Percentiles rank a stretch among this genome's conserved stretches.
These are phyloP conservation scores for Fusarium sterilihyphosum DNA, from an alignment of 2,329 filamentous ascomycete species.

Conservation along the genomic window DNA sequence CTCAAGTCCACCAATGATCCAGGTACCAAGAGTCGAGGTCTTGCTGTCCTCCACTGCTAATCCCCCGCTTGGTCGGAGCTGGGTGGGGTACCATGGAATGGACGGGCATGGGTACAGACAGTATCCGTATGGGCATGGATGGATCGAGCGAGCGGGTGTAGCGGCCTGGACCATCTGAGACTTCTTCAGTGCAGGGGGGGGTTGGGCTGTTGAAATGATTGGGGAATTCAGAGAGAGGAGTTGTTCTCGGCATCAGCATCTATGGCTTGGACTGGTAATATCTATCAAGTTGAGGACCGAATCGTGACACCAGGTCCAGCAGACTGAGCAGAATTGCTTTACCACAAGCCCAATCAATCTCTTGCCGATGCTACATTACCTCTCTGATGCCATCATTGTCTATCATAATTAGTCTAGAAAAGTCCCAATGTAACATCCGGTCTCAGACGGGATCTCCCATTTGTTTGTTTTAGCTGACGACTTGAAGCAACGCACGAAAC, in stretches of 20 bases:
- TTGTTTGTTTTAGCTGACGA: conserved; percentile 2
- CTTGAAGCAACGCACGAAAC: conserved; percentile 13
- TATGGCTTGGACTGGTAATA: conserved; percentile 3
- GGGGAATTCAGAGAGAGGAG: background rate
- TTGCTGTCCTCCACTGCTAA: conserved; percentile 12
- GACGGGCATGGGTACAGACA: background rate
- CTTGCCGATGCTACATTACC: background rate
- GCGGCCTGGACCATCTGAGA: conserved; percentile 33
- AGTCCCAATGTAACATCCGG: background rate
- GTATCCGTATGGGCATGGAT: background rate
- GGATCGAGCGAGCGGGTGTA: conserved; percentile 20
- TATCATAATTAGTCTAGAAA: conserved; percentile 5
- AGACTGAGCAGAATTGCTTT: background rate
- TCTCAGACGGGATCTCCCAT: conserved; percentile 6
- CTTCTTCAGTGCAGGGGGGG: conserved; percentile 13
- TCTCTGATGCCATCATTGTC: conserved; percentile 1
- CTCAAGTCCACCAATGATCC: conserved; percentile 34
- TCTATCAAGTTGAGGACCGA: conserved; percentile 8
- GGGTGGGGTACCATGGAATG: conserved; percentile 7
- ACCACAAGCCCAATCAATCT: background rate
- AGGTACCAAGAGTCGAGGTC: conserved; percentile 30
- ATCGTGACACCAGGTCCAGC: background rate
- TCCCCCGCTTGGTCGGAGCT: conserved; percentile 31
- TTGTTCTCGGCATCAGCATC: background rate
- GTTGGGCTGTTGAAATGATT: conserved; percentile 1